phyloP scores from a whole-genome alignment of 2,329 filamentous ascomycete genomes.

The Sporothrix inflata region DNA sequence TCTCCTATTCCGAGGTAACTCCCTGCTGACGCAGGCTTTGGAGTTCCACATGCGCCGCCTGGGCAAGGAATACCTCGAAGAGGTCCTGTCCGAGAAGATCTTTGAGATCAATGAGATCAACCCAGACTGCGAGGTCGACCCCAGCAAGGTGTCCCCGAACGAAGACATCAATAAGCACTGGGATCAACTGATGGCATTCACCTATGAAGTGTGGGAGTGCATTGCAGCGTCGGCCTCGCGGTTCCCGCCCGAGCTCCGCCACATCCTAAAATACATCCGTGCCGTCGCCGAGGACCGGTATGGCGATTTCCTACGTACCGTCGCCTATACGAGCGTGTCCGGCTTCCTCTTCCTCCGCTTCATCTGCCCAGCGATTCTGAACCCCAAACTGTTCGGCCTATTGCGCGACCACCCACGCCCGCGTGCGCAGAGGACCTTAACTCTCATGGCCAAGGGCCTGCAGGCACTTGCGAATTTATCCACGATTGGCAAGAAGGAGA shows the following conservation, averaged over 20 bases:
- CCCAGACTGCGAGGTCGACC: conserved; percentile 93
- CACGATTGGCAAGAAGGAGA: conserved; percentile 89
- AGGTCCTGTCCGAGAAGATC: conserved; percentile 82
- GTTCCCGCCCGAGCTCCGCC: conserved; percentile 78
- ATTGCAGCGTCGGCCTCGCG: conserved; percentile 75
- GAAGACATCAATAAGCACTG: conserved; percentile 84
- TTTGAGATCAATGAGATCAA: conserved; percentile 88
- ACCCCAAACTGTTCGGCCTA: conserved; percentile 89
- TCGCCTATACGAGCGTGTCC: conserved; percentile 91
- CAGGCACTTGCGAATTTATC: conserved; percentile 91
- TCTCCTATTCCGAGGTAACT: conserved; percentile 92
- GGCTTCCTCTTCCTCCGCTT: conserved; percentile 94
- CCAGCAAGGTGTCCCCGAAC: conserved; percentile 67
- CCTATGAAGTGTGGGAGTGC: conserved; percentile 81
- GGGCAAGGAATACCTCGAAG: conserved; percentile 89
- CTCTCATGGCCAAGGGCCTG: conserved; percentile 87
- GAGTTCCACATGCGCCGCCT: conserved; percentile 95
- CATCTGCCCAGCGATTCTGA: conserved; percentile 94
- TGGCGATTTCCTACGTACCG: conserved; percentile 86
- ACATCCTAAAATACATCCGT: conserved; percentile 87
- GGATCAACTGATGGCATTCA: conserved; percentile 73
- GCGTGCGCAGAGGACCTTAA: conserved; percentile 83
- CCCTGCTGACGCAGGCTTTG: conserved; percentile 86
- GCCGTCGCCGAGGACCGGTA: conserved; percentile 94
- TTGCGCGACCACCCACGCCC: conserved; percentile 80